Evolutionary conservation across 2,329 filamentous ascomycete species (phyloP).

Genomic region (Stemphylium vesicarium): DNA sequence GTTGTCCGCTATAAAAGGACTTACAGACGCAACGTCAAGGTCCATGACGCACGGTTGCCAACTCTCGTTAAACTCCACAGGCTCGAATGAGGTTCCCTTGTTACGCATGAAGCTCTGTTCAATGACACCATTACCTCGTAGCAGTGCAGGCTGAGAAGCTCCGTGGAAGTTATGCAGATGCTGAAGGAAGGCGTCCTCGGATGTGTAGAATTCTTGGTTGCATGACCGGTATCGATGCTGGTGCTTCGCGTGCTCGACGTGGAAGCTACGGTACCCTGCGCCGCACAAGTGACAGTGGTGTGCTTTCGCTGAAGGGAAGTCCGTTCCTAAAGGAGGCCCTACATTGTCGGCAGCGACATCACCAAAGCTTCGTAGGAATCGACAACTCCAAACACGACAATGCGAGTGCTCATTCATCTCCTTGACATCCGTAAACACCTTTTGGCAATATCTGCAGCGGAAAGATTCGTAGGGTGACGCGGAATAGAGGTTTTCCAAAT

Average conservation of each 20-base stretch:
- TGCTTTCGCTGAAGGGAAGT: constrained; percentile 43
- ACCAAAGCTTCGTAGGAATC: constrained; percentile 43
- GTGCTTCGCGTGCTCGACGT: constrained; percentile 43
- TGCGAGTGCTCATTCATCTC: constrained; percentile 43
- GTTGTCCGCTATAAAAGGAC: constrained; percentile 30
- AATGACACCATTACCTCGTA: constrained; percentile 37
- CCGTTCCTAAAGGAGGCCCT: constrained; percentile 40
- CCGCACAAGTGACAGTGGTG: constrained; percentile 47
- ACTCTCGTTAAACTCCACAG: constrained; percentile 43
- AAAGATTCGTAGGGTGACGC: constrained; percentile 40
- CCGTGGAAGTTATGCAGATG: constrained; percentile 44
- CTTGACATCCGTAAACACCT: constrained; percentile 38
- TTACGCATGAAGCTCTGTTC: constrained; percentile 46
- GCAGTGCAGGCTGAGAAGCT: constrained; percentile 33
- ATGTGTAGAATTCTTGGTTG: constrained; percentile 43
- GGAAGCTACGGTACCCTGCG: constrained; percentile 39
- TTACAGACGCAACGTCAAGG: constrained; percentile 32
- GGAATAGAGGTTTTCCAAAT: constrained; percentile 40
- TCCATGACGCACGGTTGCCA: constrained; percentile 39
- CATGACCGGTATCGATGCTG: constrained; percentile 44
- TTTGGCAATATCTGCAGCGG: constrained; percentile 44
- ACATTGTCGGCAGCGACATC: constrained; percentile 43
- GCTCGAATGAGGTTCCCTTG: constrained; percentile 45
- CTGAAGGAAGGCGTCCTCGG: constrained; percentile 42
- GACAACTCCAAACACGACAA: constrained; percentile 46